Conservation (phyloP, 1,284 basidiomycete species). For the Cutaneotrichosporon sp. region DNA sequence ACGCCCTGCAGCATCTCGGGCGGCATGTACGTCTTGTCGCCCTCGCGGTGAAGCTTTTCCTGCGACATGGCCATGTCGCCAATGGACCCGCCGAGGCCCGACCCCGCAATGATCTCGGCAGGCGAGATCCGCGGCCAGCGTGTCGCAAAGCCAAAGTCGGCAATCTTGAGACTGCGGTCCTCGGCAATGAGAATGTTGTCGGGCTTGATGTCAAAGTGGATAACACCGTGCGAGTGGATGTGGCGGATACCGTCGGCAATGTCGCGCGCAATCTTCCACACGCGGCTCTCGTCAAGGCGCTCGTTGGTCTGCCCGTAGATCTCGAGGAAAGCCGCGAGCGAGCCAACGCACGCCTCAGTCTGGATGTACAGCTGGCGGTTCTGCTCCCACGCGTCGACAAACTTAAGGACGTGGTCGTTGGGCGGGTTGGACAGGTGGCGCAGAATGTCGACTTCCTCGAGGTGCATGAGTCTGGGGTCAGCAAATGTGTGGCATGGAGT, state of each 20-base stretch:
- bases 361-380: slow-evolving; percentile 81
- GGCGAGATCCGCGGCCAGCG: slow-evolving; percentile 63
- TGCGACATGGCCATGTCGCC: slow-evolving; percentile 14
- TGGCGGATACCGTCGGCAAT: slow-evolving; percentile 80
- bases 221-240: slow-evolving; percentile 80
- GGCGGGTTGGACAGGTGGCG: slow-evolving; percentile 60
- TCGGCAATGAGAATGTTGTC: slow-evolving; percentile 92
- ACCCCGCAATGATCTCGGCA: slow-evolving; percentile 45
- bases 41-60: slow-evolving; percentile 75
- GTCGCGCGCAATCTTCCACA: slow-evolving; percentile 96
- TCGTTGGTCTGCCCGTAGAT: slow-evolving; percentile 83
- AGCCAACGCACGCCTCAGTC: slow-evolving; percentile 92
- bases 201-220: slow-evolving; percentile 97
- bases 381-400: slow-evolving; percentile 96
- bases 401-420: slow-evolving; percentile 79
- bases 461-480: slow-evolving; percentile 60
- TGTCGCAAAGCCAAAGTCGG: slow-evolving; percentile 97
- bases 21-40: slow-evolving; percentile 97
- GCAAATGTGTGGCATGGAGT: not conserved
- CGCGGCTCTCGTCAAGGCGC: slow-evolving; percentile 80
- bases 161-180: slow-evolving; percentile 89
- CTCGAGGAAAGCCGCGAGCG: slow-evolving; percentile 84
- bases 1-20: slow-evolving; percentile 88
- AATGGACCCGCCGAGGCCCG: slow-evolving; percentile 39
- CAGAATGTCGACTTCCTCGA: slow-evolving; percentile 93